Percentiles rank a stretch among this genome's conserved stretches.
phyloP scores from a whole-genome alignment of 371 early-diverging fungal genomes.

The Ordospora pajunii region DNA sequence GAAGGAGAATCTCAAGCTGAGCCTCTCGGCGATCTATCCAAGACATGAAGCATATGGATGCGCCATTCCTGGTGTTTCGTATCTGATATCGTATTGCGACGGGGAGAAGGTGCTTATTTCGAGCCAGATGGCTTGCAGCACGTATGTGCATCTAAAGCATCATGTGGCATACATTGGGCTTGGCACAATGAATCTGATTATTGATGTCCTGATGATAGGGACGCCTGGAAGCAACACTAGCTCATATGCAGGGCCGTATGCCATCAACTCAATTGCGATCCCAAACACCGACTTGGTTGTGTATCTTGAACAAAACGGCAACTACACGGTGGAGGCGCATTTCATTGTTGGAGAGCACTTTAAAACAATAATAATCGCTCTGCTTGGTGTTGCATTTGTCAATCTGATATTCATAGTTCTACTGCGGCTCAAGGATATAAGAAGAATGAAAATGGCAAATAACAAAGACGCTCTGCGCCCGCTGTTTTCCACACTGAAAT shows the following conservation, averaged over 20 bases:
- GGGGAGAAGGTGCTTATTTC: conserved; percentile 29
- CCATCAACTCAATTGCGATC: conserved; percentile 35
- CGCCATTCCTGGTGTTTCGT: conserved; percentile 40
- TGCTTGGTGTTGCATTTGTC: conserved; percentile 31
- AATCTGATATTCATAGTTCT: conserved; percentile 22
- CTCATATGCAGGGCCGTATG: conserved; percentile 7
- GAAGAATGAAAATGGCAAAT: conserved; percentile 11
- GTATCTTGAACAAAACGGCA: conserved; percentile 11
- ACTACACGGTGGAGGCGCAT: conserved; percentile 31
- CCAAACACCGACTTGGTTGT: conserved; percentile 53
- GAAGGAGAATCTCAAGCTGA: conserved; percentile 44
- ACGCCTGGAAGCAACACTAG: conserved; percentile 10
- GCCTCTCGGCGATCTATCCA: conserved; percentile 32
- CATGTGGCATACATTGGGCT: conserved; percentile 48
- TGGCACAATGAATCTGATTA: conserved; percentile 48
- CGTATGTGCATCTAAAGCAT: conserved; percentile 40
- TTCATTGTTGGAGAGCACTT: conserved; percentile 37
- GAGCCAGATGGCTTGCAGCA: conserved; percentile 33
- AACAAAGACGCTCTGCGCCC: conserved; percentile 30
- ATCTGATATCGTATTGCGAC: conserved; percentile 47
- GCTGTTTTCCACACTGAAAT: conserved; percentile 19
- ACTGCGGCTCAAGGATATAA: conserved; percentile 34
- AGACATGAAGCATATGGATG: background rate
- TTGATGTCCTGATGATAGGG: conserved; percentile 30
- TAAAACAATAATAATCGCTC: conserved; percentile 27